Conservation (phyloP, 441 rosid genomes). For the Croton setiger region DNA sequence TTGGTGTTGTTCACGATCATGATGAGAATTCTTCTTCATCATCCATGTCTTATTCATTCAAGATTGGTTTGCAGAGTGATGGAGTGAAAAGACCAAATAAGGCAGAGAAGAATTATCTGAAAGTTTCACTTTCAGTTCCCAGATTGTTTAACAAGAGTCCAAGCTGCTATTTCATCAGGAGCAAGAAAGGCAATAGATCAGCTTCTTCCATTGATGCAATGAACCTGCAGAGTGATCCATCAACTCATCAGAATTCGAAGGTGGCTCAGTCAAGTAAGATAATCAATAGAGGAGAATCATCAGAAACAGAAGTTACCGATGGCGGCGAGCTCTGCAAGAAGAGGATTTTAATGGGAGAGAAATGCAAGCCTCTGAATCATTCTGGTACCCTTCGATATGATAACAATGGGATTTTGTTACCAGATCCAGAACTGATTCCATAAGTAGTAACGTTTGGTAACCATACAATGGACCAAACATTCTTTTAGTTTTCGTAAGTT, state of each 20-base stretch:
- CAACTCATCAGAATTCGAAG: conserved; percentile 29
- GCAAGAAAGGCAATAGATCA: background rate
- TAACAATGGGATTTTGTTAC: conserved; percentile 45
- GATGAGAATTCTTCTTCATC: background rate
- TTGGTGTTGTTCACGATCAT: background rate
- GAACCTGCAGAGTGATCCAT: conserved; percentile 15
- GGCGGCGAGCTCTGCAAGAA: conserved; percentile 56
- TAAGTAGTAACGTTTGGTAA: no score
- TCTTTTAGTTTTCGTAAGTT: no score
- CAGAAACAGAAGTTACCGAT: background rate
- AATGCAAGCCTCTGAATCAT: conserved; percentile 50
- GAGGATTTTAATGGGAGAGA: conserved; percentile 75
- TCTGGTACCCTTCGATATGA: conserved; percentile 54
- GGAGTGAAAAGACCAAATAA: background rate
- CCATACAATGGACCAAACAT: no score
- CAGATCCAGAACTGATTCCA: conserved; percentile 23
- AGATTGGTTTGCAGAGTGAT: background rate
- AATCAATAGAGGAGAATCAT: background rate
- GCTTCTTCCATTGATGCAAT: background rate
- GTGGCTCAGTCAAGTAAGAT: conserved; percentile 9
- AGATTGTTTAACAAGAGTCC: background rate
- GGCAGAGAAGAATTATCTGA: background rate
- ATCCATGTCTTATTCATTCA: conserved; percentile 2
- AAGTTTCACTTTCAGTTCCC: background rate
- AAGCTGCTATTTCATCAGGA: background rate